Percentiles rank a stretch among this genome's conserved stretches.
These are phyloP conservation scores for Trichophyton benhamiae DNA, from an alignment of 2,329 filamentous ascomycete species.

Conservation along the genomic window DNA sequence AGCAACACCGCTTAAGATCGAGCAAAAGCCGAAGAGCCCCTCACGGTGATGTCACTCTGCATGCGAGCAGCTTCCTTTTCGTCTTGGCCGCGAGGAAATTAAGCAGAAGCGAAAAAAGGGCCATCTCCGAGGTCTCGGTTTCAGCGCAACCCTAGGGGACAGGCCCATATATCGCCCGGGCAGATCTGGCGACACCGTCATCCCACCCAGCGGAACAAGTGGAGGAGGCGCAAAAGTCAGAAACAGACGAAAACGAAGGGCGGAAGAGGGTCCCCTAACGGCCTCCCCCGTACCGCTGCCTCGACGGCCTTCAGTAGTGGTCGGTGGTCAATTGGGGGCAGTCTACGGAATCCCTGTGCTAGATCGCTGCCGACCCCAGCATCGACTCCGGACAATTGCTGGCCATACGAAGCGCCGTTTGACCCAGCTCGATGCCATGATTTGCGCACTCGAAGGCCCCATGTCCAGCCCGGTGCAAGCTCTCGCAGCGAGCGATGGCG, in stretches of 20 bases:
- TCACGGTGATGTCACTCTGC: neutral
- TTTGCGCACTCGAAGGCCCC: neutral
- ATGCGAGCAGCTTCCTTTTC: neutral
- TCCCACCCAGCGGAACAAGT: neutral
- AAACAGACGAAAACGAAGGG: neutral
- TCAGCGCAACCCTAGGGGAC: neutral
- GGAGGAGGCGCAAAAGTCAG: neutral
- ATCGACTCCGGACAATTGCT: neutral
- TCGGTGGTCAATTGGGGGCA: neutral
- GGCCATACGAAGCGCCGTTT: conserved; percentile 2
- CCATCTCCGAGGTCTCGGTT: neutral
- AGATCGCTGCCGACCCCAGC: neutral
- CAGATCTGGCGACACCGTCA: neutral
- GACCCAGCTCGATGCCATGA: neutral
- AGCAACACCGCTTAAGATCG: neutral
- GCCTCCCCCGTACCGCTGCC: neutral
- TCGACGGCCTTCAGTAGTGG: neutral
- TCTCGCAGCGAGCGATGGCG: neutral
- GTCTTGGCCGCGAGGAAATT: neutral
- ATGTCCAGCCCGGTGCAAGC: neutral
- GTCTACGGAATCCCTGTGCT: neutral
- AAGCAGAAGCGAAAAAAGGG: neutral
- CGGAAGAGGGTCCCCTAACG: neutral
- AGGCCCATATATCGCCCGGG: neutral
- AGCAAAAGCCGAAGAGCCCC: neutral